These are phyloP conservation scores for Tolypocladium ophioglossoides DNA, from an alignment of 2,329 filamentous ascomycete genomes.

Conservation along the genomic window DNA sequence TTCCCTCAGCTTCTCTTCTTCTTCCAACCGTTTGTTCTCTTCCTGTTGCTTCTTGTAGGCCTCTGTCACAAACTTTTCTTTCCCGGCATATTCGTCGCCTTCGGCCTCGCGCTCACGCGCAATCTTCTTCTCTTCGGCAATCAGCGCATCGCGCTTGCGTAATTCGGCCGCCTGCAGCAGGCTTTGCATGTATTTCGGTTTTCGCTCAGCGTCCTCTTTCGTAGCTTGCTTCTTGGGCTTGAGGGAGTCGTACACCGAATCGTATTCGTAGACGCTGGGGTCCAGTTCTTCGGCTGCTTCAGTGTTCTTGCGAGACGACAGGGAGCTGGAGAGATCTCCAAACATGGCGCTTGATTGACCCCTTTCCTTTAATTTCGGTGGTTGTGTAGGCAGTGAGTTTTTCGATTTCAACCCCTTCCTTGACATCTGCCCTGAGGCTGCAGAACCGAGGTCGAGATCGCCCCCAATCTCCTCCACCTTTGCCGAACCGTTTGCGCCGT, in stretches of 20 bases:
- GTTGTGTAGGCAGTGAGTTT: slow-evolving; percentile 21
- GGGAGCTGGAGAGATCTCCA: slow-evolving; percentile 55
- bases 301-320: slow-evolving; percentile 52
- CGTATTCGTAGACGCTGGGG: slow-evolving; percentile 75
- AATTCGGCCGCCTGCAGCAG: slow-evolving; percentile 64
- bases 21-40: slow-evolving; percentile 59
- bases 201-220: slow-evolving; percentile 44
- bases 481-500: slow-evolving; percentile 22
- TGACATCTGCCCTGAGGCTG: slow-evolving; percentile 11
- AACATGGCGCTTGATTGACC: slow-evolving; percentile 34
- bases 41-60: slow-evolving; percentile 76
- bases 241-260: slow-evolving; percentile 69
- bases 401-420: slow-evolving; percentile 23
- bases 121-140: slow-evolving; percentile 72
- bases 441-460: slow-evolving; percentile 39
- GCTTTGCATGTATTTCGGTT: slow-evolving; percentile 70
- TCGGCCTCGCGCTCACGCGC: slow-evolving; percentile 69
- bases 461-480: slow-evolving; percentile 51
- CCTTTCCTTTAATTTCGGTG: slow-evolving; percentile 35
- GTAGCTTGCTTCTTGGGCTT: slow-evolving; percentile 53
- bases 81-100: slow-evolving; percentile 70
- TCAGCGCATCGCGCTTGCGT: slow-evolving; percentile 65
- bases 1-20: slow-evolving; percentile 57
- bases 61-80: slow-evolving; percentile 78
- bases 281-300: slow-evolving; percentile 58